phyloP scores from a whole-genome alignment of 2,329 filamentous ascomycete species.

The Beauveria bassiana region DNA sequence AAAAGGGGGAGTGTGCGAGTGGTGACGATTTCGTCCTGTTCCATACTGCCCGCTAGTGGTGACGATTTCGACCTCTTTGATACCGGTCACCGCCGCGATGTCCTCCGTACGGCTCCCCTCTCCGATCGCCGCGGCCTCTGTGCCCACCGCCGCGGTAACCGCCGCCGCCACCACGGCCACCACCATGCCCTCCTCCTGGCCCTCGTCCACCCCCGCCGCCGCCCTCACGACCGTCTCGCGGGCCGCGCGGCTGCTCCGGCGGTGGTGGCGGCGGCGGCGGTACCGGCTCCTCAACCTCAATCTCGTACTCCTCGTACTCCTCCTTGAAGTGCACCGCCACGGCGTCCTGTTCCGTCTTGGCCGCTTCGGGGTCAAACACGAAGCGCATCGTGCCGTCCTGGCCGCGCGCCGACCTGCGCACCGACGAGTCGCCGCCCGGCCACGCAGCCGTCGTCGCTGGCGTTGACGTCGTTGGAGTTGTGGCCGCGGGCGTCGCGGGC shows the following conservation, averaged over 20 bases:
- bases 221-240: slow-evolving; percentile 13
- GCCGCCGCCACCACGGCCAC: slow-evolving; percentile 13
- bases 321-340: slow-evolving; percentile 63
- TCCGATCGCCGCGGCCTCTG: slow-evolving; percentile 23
- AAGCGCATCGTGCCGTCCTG: slow-evolving; percentile 77
- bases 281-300: slow-evolving; percentile 65
- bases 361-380: slow-evolving; percentile 74
- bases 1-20: background rate
- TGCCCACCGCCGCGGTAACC: slow-evolving; percentile 10
- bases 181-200: slow-evolving; percentile 14
- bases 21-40: slow-evolving; percentile 12
- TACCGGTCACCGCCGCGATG: slow-evolving; percentile 28
- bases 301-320: slow-evolving; percentile 68
- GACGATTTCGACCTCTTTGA: slow-evolving; percentile 26
- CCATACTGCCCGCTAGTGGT: slow-evolving; percentile 23
- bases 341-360: slow-evolving; percentile 59
- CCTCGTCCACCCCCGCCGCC: slow-evolving; percentile 4
- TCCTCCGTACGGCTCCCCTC: slow-evolving; percentile 27
- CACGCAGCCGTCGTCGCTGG: slow-evolving; percentile 27
- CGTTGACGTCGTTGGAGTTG: background rate
- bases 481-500: slow-evolving; percentile 12
- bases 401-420: slow-evolving; percentile 29
- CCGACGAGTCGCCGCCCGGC: slow-evolving; percentile 25
- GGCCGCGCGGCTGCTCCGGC: slow-evolving; percentile 16
- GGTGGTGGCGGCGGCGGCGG: slow-evolving; percentile 24